Evolutionary conservation across 805 yeast species (phyloP).

Genomic region (Torulaspora gathmanii): DNA sequence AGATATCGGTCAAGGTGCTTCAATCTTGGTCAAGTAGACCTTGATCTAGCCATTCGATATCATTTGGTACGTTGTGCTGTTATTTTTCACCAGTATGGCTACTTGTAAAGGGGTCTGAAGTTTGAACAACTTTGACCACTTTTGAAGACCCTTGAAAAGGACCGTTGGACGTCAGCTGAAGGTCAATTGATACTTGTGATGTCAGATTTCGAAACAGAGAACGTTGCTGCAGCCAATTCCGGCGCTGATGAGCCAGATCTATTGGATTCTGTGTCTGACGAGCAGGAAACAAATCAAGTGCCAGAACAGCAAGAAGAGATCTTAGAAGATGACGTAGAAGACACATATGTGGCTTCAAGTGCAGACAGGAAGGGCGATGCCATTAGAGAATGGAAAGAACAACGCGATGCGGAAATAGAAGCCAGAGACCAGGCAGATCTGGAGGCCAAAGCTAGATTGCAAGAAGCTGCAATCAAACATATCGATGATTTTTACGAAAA

Average conservation of each 20-base stretch:
- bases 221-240: background rate
- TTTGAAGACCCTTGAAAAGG: background rate
- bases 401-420: slow-evolving; percentile 70
- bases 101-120: slow-evolving; percentile 7
- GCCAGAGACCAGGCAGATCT: slow-evolving; percentile 71
- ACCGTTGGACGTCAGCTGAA: background rate
- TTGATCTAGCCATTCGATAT: background rate
- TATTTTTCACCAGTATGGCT: background rate
- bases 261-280: slow-evolving; percentile 26
- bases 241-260: slow-evolving; percentile 32
- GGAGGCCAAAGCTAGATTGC: slow-evolving; percentile 59
- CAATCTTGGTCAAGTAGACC: slow-evolving; percentile 23
- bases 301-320: slow-evolving; percentile 31
- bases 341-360: slow-evolving; percentile 10
- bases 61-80: background rate
- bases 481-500: slow-evolving; percentile 90
- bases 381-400: slow-evolving; percentile 62
- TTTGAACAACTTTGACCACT: background rate
- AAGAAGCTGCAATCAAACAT: slow-evolving; percentile 71
- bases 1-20: slow-evolving; percentile 30
- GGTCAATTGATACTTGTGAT: slow-evolving; percentile 6
- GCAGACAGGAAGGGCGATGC: slow-evolving; percentile 1
- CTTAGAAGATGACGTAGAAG: slow-evolving; percentile 41
- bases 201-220: slow-evolving; percentile 12
- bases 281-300: slow-evolving; percentile 28